phyloP scores from a whole-genome alignment of 2,329 filamentous ascomycete species.

The Alternaria solani region DNA sequence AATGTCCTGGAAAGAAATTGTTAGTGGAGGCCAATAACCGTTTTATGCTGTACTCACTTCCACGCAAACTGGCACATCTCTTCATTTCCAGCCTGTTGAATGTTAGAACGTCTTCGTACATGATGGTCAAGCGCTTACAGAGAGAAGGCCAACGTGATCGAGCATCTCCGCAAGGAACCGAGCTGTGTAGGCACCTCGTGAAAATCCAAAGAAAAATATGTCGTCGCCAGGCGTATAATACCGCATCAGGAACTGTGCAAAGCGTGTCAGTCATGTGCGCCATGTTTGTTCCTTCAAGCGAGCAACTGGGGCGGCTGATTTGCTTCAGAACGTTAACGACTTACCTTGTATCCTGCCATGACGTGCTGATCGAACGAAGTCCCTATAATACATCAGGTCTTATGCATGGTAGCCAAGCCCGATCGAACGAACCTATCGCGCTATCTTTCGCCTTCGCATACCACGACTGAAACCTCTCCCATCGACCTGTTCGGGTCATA shows the following conservation, averaged over 20 bases:
- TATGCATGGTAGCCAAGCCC: background rate
- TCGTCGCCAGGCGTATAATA: slow-evolving; percentile 59
- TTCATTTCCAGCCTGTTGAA: slow-evolving; percentile 72
- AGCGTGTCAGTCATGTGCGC: background rate
- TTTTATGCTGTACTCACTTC: slow-evolving; percentile 59
- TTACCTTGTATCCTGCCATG: slow-evolving; percentile 80
- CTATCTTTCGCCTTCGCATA: slow-evolving; percentile 79
- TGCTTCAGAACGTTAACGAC: background rate
- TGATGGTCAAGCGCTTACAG: slow-evolving; percentile 41
- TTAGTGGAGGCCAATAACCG: background rate
- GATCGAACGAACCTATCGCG: slow-evolving; percentile 60
- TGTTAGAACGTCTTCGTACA: background rate
- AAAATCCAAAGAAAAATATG: slow-evolving; percentile 61
- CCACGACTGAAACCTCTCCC: slow-evolving; percentile 69
- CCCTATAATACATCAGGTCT: slow-evolving; percentile 53
- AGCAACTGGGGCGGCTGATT: background rate
- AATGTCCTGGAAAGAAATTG: slow-evolving; percentile 60
- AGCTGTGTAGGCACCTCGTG: slow-evolving; percentile 60
- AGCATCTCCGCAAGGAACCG: slow-evolving; percentile 77
- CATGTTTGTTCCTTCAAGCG: background rate
- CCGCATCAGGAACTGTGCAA: slow-evolving; percentile 56
- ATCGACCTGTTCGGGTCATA: slow-evolving; percentile 64
- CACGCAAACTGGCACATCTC: slow-evolving; percentile 86
- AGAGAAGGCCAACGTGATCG: slow-evolving; percentile 80
- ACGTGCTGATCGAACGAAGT: slow-evolving; percentile 84